Evolutionary conservation across 2,329 filamentous ascomycete species (phyloP).

Genomic region (Curvularia eragrostidis): DNA sequence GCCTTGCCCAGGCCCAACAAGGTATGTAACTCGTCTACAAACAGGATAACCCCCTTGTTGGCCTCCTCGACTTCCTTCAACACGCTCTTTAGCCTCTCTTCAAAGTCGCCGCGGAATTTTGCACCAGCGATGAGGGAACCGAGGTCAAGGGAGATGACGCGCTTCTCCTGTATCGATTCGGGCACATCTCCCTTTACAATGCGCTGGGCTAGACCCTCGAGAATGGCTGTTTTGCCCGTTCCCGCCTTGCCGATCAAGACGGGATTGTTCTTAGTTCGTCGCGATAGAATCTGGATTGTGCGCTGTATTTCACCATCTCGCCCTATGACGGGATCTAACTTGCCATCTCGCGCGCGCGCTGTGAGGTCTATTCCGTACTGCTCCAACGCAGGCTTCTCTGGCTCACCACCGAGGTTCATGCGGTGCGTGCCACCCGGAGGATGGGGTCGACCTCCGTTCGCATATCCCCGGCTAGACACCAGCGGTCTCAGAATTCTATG

Average conservation of each 20-base stretch:
- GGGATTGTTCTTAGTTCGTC: slow-evolving; percentile 94
- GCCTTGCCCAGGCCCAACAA: slow-evolving; percentile 91
- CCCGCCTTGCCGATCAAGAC: slow-evolving; percentile 92
- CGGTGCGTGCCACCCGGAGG: slow-evolving; percentile 91
- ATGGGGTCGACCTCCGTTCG: slow-evolving; percentile 70
- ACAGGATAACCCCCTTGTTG: slow-evolving; percentile 87
- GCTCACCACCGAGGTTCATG: slow-evolving; percentile 82
- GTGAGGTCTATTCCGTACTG: slow-evolving; percentile 92
- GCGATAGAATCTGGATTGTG: slow-evolving; percentile 90
- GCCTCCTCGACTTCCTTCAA: slow-evolving; percentile 90
- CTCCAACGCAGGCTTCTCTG: slow-evolving; percentile 85
- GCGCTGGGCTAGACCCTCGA: slow-evolving; percentile 87
- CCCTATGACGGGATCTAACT: slow-evolving; percentile 94
- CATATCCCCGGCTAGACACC: slow-evolving; percentile 61
- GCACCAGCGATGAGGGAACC: slow-evolving; percentile 94
- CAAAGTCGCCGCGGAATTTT: slow-evolving; percentile 95
- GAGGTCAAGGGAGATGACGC: slow-evolving; percentile 84
- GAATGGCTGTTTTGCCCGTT: slow-evolving; percentile 91
- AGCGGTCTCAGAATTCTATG: slow-evolving; percentile 45
- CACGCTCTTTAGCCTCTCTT: slow-evolving; percentile 90
- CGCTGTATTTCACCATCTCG: slow-evolving; percentile 90
- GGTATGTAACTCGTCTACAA: slow-evolving; percentile 93
- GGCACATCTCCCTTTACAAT: slow-evolving; percentile 94
- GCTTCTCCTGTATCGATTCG: slow-evolving; percentile 93
- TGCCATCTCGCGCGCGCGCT: slow-evolving; percentile 81